Percentiles rank a stretch among this genome's conserved stretches.
phyloP scores from a whole-genome alignment of 2,329 filamentous ascomycete genomes.

The Epichloe gansuensis region DNA sequence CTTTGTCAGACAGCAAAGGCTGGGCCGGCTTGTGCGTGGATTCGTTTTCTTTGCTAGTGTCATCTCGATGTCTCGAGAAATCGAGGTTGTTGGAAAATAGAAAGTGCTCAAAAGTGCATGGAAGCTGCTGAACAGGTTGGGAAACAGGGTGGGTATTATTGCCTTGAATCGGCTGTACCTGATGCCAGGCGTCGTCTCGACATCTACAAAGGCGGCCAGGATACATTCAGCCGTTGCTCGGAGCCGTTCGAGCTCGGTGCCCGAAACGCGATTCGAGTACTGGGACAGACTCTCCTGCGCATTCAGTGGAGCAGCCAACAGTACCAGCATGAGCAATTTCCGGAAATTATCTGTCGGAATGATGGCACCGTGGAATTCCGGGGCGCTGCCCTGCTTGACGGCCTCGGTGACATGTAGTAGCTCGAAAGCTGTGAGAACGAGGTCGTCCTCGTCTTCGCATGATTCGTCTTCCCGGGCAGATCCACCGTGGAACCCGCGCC shows the following conservation, averaged over 20 bases:
- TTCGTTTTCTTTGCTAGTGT: neutral
- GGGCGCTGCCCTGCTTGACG: constrained; percentile 38
- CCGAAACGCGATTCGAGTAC: constrained; percentile 44
- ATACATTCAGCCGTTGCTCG: constrained; percentile 51
- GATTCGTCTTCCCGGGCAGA: constrained; percentile 31
- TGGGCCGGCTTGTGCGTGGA: constrained; percentile 20
- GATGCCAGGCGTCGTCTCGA: constrained; percentile 51
- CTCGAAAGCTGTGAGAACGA: constrained; percentile 58
- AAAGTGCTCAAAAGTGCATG: constrained; percentile 59
- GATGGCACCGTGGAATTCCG: constrained; percentile 48
- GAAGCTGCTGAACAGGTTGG: constrained; percentile 56
- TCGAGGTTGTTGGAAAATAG: constrained; percentile 63
- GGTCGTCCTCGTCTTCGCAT: constrained; percentile 42
- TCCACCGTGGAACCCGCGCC: constrained; percentile 34
- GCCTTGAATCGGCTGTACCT: constrained; percentile 48
- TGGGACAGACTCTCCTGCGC: constrained; percentile 52
- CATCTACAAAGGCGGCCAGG: constrained; percentile 52
- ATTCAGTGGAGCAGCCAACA: constrained; percentile 53
- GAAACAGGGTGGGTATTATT: constrained; percentile 47
- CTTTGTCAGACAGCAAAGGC: constrained; percentile 38
- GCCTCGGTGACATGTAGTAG: constrained; percentile 52
- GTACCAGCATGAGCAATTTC: constrained; percentile 56
- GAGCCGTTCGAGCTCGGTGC: constrained; percentile 44
- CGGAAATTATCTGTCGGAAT: constrained; percentile 64
- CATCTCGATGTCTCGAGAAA: constrained; percentile 40